Evolutionary conservation across 1,284 basidiomycete species (phyloP), one percentile per base, ranked within the genome.

Genomic region (Schizophyllum commune): DNA sequence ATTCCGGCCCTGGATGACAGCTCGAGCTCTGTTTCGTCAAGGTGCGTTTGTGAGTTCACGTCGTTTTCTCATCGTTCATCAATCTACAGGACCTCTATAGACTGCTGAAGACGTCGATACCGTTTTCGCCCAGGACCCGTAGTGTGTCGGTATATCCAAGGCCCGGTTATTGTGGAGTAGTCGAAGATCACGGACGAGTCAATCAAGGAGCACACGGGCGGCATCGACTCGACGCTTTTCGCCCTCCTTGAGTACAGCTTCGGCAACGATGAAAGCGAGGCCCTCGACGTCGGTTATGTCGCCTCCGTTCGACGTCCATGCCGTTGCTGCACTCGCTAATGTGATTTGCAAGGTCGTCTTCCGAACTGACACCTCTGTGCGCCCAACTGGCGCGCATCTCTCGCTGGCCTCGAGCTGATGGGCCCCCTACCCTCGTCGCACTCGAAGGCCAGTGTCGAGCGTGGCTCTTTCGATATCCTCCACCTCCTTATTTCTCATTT

Each of bases 1-100:
- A 98, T 99, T 68, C 96, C 96, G n/a, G 88, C 98, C 58, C 84
- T 99, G 57, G 96, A 98, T 74, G 85, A 87, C 86, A 76, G 67
- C 98, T 99, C 72, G 94, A 96, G 74, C 94, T 98, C 60, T 98
- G 96, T 94, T 98, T 98, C 80, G 97, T 97, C 83, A 97, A 97
- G 86, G 92, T 91, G 63, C 27, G 79, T 68, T 58, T 51, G 57
- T 34, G 22, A 58, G 11, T 62, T 22, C 32, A 56, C 62, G 39
- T 53, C 32, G n/a, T 4, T 59, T 52, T 63, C 58, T 39, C 60
- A 9, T 52, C 55, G 27, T 60, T 57, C 64, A 57, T 9, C 3
- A 32, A 62, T 32, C 62, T 60, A 52, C 72, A 94, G 92, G 96
- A 98, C 74, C 96, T 17, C 85, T 98, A 5, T 98, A 96, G 96